phyloP scores from a whole-genome alignment of 768 basidiomycete genomes.

The Suillus lakei region DNA sequence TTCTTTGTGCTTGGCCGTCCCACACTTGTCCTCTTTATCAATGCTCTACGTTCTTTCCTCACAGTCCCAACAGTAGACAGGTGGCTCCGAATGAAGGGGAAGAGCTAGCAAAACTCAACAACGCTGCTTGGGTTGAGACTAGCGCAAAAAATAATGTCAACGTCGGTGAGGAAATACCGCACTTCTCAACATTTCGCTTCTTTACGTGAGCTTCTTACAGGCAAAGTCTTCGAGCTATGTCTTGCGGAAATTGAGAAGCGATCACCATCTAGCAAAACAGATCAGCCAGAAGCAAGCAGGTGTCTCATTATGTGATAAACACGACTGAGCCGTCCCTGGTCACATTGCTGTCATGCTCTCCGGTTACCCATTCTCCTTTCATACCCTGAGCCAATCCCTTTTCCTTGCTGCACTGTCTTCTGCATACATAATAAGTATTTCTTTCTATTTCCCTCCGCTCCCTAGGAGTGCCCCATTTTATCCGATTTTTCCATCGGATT shows the following conservation, averaged over 20 bases:
- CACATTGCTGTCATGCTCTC: constrained; percentile 26
- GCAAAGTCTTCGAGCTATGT: constrained; percentile 84
- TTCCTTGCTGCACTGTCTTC: constrained; percentile 28
- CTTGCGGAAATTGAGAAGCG: constrained; percentile 83
- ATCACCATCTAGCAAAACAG: constrained; percentile 52
- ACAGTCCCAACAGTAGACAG: constrained; percentile 59
- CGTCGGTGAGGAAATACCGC: constrained; percentile 68
- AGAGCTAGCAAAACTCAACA: constrained; percentile 70
- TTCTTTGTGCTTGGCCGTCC: constrained; percentile 13
- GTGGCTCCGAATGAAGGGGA: constrained; percentile 77
- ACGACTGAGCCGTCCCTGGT: constrained; percentile 1
- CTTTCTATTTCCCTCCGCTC: constrained; percentile 24
- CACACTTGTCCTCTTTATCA: constrained; percentile 20
- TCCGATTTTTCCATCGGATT: constrained; percentile 22
- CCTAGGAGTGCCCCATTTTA: constrained; percentile 20
- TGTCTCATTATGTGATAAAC: constrained; percentile 60
- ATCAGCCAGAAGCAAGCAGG: constrained; percentile 46
- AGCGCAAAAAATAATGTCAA: constrained; percentile 88
- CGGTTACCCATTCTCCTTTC: constrained; percentile 35
- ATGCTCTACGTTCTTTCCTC: constrained; percentile 35
- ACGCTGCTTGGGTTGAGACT: constrained; percentile 86
- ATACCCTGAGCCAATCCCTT: constrained; percentile 33
- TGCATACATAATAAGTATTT: constrained; percentile 43
- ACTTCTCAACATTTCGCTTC: constrained; percentile 7
- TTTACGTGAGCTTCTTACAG: constrained; percentile 39